These are phyloP conservation scores for Coemansia sp. DNA, from an alignment of 192 early-diverging fungal genomes.

Conservation along the genomic window DNA sequence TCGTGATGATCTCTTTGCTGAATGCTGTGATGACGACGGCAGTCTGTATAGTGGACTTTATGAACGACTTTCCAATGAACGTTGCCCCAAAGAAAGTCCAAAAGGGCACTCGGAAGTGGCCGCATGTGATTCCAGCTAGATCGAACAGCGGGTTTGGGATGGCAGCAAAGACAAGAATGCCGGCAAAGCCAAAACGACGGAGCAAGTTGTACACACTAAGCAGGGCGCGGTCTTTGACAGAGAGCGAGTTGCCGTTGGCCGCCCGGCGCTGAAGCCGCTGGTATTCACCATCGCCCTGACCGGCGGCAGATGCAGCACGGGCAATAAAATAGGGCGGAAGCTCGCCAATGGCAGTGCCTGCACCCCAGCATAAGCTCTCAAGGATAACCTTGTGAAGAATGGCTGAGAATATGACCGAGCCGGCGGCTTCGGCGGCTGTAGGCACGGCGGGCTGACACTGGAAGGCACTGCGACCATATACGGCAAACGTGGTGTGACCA, in stretches of 20 bases:
- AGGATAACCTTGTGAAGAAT: constrained; percentile 70
- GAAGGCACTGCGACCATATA: constrained; percentile 62
- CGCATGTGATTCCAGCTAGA: constrained; percentile 93
- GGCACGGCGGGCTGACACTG: constrained; percentile 14
- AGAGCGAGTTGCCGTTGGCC: constrained; percentile 36
- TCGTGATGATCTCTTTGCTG: constrained; percentile 71
- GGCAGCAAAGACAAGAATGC: constrained; percentile 89
- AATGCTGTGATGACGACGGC: constrained; percentile 80
- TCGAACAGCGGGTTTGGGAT: constrained; percentile 98
- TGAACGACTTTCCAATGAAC: constrained; percentile 85
- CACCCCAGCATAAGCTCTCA: constrained; percentile 90
- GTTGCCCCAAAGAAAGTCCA: constrained; percentile 95
- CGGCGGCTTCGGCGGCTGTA: constrained; percentile 13
- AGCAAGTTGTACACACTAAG: constrained; percentile 68
- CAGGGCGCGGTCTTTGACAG: constrained; percentile 67
- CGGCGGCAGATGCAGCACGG: constrained; percentile 58
- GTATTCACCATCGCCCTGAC: constrained; percentile 42
- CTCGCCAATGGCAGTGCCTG: constrained; percentile 91
- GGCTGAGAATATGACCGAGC: constrained; percentile 54
- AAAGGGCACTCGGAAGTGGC: constrained; percentile 88
- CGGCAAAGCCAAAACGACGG: constrained; percentile 79
- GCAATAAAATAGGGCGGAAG: constrained; percentile 95
- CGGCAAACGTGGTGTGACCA: constrained; percentile 67
- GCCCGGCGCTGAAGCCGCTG: constrained; percentile 34
- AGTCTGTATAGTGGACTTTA: constrained; percentile 84